phyloP scores from a whole-genome alignment of 2,329 filamentous ascomycete species.

The Aureobasidium lini region DNA sequence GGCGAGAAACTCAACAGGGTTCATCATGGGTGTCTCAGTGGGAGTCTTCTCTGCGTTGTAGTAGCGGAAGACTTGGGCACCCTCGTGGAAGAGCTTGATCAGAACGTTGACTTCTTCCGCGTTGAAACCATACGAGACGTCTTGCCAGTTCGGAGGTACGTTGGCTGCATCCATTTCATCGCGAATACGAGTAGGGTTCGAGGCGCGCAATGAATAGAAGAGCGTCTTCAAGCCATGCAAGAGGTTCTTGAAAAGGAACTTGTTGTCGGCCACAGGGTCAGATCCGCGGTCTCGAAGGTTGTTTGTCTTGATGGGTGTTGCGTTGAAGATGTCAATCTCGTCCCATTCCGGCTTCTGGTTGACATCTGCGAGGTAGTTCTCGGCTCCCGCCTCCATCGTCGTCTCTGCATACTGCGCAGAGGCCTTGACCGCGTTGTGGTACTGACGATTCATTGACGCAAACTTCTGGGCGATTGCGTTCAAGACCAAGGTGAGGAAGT shows the following conservation, averaged over 20 bases:
- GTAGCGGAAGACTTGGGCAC: slow-evolving; percentile 92
- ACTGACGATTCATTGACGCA: slow-evolving; percentile 94
- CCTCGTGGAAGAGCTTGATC: slow-evolving; percentile 94
- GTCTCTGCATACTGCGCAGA: slow-evolving; percentile 64
- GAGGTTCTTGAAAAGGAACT: slow-evolving; percentile 93
- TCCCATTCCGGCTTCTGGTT: slow-evolving; percentile 86
- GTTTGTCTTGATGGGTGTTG: slow-evolving; percentile 91
- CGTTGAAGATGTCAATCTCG: slow-evolving; percentile 93
- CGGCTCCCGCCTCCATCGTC: slow-evolving; percentile 55
- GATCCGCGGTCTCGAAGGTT: slow-evolving; percentile 82
- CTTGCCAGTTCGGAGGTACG: slow-evolving; percentile 84
- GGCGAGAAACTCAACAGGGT: slow-evolving; percentile 83
- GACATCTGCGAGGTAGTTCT: slow-evolving; percentile 79
- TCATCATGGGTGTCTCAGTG: slow-evolving; percentile 65
- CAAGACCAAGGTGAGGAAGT: slow-evolving; percentile 93
- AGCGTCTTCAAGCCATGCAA: slow-evolving; percentile 94
- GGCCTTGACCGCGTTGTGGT: slow-evolving; percentile 87
- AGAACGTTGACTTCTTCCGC: slow-evolving; percentile 96
- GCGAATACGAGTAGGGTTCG: slow-evolving; percentile 58
- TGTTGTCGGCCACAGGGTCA: slow-evolving; percentile 92
- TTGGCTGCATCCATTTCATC: slow-evolving; percentile 64
- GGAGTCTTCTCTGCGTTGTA: slow-evolving; percentile 81
- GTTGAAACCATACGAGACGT: slow-evolving; percentile 92
- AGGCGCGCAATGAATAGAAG: slow-evolving; percentile 88
- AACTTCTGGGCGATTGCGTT: slow-evolving; percentile 99